phyloP scores from a whole-genome alignment of 208 protist species.

The Leishmania amazonensis region DNA sequence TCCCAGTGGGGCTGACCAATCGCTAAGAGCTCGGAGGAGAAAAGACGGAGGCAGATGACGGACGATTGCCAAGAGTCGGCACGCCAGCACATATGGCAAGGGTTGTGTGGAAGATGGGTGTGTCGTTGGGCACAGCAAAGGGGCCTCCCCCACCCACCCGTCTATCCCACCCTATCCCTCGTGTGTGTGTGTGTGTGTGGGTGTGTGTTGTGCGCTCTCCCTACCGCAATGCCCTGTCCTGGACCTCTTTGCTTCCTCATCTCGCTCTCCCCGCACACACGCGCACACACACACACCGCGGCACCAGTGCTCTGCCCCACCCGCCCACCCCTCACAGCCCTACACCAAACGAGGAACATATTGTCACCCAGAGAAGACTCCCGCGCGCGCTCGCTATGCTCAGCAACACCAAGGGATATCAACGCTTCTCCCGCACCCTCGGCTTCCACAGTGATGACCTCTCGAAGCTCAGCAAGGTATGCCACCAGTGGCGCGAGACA shows the following conservation, averaged over 20 bases:
- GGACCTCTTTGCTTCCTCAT: neutral
- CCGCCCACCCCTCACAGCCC: neutral
- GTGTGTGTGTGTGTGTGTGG: too few species aligned
- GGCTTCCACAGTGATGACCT: conserved; percentile 39
- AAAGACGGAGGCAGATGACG: neutral
- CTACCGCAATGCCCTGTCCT: neutral
- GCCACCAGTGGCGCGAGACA: conserved; percentile 33
- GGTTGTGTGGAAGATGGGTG: neutral
- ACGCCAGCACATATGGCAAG: neutral
- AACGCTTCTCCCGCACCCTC: conserved; percentile 37
- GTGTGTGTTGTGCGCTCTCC: neutral
- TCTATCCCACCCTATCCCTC: neutral
- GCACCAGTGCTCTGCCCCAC: neutral
- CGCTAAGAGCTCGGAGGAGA: neutral
- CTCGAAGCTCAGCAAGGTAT: conserved; percentile 39
- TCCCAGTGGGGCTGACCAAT: neutral
- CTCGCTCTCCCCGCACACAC: neutral
- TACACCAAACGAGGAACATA: neutral
- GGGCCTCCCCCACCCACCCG: neutral
- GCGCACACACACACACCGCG: neutral
- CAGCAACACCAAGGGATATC: conserved; percentile 59
- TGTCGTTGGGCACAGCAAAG: neutral
- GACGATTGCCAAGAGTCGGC: neutral
- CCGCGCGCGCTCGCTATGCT: conserved; percentile 46
- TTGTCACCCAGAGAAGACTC: neutral